Evolutionary conservation across 1,139 yeast species (phyloP), one percentile per base, ranked within the genome.

Genomic region (Hemisphaericaspora subhashii): DNA sequence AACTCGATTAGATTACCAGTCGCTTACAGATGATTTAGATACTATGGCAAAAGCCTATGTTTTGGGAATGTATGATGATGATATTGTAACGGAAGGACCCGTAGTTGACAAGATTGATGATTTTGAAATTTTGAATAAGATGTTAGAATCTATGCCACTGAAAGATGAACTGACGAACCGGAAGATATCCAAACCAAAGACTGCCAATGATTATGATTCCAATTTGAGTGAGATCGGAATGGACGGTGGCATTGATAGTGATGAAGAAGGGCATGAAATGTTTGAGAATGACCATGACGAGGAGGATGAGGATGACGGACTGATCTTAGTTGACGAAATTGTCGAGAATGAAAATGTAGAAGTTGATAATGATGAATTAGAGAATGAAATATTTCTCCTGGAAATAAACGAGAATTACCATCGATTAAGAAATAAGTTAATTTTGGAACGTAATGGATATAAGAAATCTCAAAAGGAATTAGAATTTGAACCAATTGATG

Each of bases 401-500:
- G 73, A 73, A 37, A 62, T 85, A 4, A 67, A 73, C 1, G 57
- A 67, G 10, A 79, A 80, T 37, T 86, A 86, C 53, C 79, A 81
- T 36, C 66, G 71, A 34, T 53, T 85, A 40, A 68, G 86, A 31
- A 77, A 78, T 39, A 70, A 71, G 40, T 58, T 84, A 48, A 64
- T 83, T 16, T 47, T 48, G 23, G 51, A 55, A 14, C 60, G 66
- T 35, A 64, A 65, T 37, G 83, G 83, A 0, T 79, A 58, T 46
- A 59, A 59, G 14, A 64, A 68, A 45, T 57, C 74, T 3, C 72
- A 72, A 6, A 61, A 66, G 39, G 88, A 78, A 37, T 54, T 62
- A 43, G 92, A 81, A 44, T 55, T 79, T 13, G 95, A 85, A 51
- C 88, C 88, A 0, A 64, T 85, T n/a, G 90, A 86, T 49, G 84